Evolutionary conservation across 139 green algal species (phyloP).

Genomic region (Raphidocelis subcapitata): DNA sequence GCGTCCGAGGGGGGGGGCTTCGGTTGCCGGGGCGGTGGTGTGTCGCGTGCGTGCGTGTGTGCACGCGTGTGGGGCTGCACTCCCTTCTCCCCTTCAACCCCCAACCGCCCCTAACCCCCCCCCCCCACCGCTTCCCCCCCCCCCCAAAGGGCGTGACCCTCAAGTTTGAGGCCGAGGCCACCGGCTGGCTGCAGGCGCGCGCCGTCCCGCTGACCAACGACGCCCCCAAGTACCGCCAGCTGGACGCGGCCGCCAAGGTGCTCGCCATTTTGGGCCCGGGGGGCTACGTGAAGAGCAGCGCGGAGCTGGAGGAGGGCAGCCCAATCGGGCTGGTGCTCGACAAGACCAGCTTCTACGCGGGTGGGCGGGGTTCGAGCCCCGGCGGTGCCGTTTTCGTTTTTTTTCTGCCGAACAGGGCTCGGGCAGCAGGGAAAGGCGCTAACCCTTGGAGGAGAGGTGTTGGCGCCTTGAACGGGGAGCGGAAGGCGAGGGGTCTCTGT

Average conservation of each 20-base stretch:
- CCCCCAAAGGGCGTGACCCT: constrained; percentile 38
- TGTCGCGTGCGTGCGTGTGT: not conserved
- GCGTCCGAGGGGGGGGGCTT: too few species aligned
- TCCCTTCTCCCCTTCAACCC: too few species aligned
- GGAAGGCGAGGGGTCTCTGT: too few species aligned
- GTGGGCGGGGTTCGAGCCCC: constrained; percentile 37
- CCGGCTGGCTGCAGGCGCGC: constrained; percentile 72
- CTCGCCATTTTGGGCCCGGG: constrained; percentile 1
- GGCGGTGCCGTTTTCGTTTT: too few species aligned
- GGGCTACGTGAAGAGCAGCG: constrained; percentile 72
- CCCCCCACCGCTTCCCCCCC: too few species aligned
- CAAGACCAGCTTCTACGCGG: constrained; percentile 91
- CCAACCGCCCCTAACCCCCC: too few species aligned
- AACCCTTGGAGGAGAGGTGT: too few species aligned
- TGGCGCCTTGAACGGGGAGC: too few species aligned
- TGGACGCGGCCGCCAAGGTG: constrained; percentile 40
- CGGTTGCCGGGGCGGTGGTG: not conserved
- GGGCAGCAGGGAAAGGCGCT: too few species aligned
- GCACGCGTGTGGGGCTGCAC: not conserved
- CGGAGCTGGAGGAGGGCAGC: constrained; percentile 19
- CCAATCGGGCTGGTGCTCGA: constrained; percentile 89
- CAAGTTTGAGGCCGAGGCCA: constrained; percentile 89
- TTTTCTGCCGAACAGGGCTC: too few species aligned
- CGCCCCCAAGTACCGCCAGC: constrained; percentile 78
- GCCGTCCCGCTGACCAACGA: constrained; percentile 78